Evolutionary conservation across 768 basidiomycete genomes (phyloP), one percentile per base, ranked within the genome.

Genomic region (Trametes cinnabarina): DNA sequence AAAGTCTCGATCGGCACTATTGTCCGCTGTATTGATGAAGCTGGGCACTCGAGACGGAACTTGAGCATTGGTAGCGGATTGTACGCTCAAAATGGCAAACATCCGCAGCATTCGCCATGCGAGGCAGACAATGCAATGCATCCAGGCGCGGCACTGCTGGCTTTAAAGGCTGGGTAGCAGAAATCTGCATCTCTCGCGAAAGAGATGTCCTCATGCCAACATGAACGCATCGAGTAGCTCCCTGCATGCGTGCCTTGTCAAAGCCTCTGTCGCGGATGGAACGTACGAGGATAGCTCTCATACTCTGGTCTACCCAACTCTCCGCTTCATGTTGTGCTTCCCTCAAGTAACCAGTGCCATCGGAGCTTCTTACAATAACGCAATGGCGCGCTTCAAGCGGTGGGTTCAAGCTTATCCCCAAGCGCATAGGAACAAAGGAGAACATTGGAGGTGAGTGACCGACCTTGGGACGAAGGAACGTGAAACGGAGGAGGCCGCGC

Each of bases 401-500:
- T 17, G 40, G 20, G 23, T 34, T 22, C 37, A n/a, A 32, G 58
- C 22, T 22, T 14, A 40, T 41, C 17, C 15, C 10, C 35, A 32
- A 44, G 53, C 25, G 49, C 25, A 30, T 25, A 14, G 32, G 25
- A n/a, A 40, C 30, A 47, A 58, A 53, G 60, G 49, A 47, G n/a
- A n/a, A 63, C 62, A 56, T 40, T 11, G 49, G 55, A 47, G 63
- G 51, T 65, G 64, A 63, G 57, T 55, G 55, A 70, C 77, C 59
- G 61, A 85, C 85, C 81, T 82, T 76, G 73, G 63, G 48, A 52
- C 51, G 73, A 86, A 84, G 62, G 85, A 87, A 68, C 72, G 83
- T 81, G 71, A 69, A 66, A 77, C 83, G 84, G 83, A 86, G 83
- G 84, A 83, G 82, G 85, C 85, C 85, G 83, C 78, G 77, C 84